These are phyloP conservation scores for Aspergillus costaricaensis DNA, from an alignment of 2,329 filamentous ascomycete species.

Conservation along the genomic window DNA sequence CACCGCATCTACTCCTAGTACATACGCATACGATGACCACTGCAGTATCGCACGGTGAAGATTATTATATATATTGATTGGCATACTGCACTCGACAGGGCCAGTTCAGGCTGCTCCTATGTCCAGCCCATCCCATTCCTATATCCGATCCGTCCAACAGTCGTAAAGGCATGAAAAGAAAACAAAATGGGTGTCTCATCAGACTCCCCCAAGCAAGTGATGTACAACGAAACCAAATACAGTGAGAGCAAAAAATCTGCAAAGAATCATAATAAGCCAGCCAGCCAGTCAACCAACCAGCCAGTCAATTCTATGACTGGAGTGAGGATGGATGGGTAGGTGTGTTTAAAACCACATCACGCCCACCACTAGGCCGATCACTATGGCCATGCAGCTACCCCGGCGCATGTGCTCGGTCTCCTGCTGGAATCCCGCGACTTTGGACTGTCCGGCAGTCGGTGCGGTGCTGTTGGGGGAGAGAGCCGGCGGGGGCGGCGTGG, in stretches of 20 bases:
- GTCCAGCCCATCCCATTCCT: background rate
- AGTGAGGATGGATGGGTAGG: no score
- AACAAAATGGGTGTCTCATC: background rate
- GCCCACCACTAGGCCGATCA: conserved; percentile 39
- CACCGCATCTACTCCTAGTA: no score
- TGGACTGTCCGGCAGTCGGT: conserved; percentile 24
- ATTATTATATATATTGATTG: conserved; percentile 2
- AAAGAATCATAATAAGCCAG: conserved; percentile 13
- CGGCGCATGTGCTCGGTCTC: conserved; percentile 30
- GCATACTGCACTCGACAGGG: background rate
- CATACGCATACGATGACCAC: no score
- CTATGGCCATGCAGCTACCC: conserved; percentile 42
- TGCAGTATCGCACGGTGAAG: no score
- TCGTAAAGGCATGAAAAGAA: conserved; percentile 4
- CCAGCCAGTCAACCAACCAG: conserved; percentile 5
- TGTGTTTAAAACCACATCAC: conserved; percentile 38
- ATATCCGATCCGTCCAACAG: background rate
- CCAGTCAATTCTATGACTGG: no score
- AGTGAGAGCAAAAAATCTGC: conserved; percentile 7
- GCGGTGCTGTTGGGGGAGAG: conserved; percentile 11
- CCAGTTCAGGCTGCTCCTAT: background rate
- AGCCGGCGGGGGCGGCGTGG: conserved; percentile 11
- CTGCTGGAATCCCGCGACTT: conserved; percentile 26
- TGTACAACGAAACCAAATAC: background rate
- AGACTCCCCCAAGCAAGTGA: background rate